Percentiles rank a stretch among this genome's conserved stretches.
Evolutionary conservation across 305 asterid genomes (phyloP).

Genomic region (Euphrasia arctica): DNA sequence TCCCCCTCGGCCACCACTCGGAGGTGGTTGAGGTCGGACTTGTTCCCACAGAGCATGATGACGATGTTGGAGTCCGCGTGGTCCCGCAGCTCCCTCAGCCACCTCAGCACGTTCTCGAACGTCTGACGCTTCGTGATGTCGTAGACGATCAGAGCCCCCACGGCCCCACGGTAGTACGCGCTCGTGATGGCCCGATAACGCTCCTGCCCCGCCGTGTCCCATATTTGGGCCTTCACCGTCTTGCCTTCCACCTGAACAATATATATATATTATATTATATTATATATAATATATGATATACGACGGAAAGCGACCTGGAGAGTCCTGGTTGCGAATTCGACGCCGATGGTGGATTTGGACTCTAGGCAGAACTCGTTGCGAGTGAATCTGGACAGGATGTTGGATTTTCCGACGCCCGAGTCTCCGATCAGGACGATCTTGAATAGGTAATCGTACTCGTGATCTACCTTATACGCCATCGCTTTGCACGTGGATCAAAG

Average conservation of each 20-base stretch:
- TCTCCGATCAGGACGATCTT: conserved; percentile 70
- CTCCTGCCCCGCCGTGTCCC: conserved; percentile 83
- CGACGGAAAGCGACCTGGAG: conserved; percentile 38
- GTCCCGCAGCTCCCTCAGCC: conserved; percentile 47
- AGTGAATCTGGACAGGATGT: conserved; percentile 59
- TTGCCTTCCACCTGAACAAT: conserved; percentile 61
- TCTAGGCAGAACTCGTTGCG: conserved; percentile 62
- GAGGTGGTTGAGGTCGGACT: conserved; percentile 58
- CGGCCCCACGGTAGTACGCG: conserved; percentile 73
- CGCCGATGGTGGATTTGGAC: conserved; percentile 71
- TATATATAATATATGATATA: no score
- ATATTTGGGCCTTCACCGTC: conserved; percentile 66
- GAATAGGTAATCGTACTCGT: conserved; percentile 64
- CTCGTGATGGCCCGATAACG: conserved; percentile 64
- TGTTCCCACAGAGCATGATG: conserved; percentile 64
- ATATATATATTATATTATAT: no score
- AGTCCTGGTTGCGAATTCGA: conserved; percentile 66
- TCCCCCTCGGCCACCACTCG: conserved; percentile 52
- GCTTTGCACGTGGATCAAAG: conserved; percentile 16
- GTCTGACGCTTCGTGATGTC: conserved; percentile 61
- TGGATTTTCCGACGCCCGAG: conserved; percentile 67
- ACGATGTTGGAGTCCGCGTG: conserved; percentile 43
- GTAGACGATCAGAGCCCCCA: conserved; percentile 58
- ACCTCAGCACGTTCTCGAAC: conserved; percentile 53
- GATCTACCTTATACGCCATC: conserved; percentile 70